These are phyloP conservation scores for Hansenula sp. DNA, from an alignment of 1,139 yeast species.

Conservation along the genomic window DNA sequence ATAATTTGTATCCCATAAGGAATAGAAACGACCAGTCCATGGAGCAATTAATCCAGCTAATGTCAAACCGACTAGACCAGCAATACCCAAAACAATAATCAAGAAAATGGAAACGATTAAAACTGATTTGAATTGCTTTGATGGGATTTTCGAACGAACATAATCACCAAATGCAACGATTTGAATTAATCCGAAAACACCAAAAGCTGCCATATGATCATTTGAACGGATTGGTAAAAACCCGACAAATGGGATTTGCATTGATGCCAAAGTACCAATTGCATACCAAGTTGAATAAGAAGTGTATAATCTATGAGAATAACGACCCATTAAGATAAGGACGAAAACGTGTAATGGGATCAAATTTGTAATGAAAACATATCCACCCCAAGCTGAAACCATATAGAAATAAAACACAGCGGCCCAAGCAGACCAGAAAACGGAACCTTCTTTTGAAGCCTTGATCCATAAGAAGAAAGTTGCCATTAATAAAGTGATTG, in stretches of 20 bases:
- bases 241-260: slow-evolving; percentile 99
- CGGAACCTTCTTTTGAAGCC: slow-evolving; percentile 86
- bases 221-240: slow-evolving; percentile 94
- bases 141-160: slow-evolving; percentile 68
- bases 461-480: slow-evolving; percentile 96
- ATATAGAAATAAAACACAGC: slow-evolving; percentile 93
- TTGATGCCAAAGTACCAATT: slow-evolving; percentile 91
- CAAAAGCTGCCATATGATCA: slow-evolving; percentile 98
- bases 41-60: slow-evolving; percentile 95
- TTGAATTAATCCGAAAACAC: slow-evolving; percentile 94
- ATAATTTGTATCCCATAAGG: slow-evolving; percentile 96
- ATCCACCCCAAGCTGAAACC: slow-evolving; percentile 99
- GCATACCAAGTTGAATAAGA: slow-evolving; percentile 97
- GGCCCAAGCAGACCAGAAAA: slow-evolving; percentile 77
- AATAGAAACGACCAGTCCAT: slow-evolving; percentile 99
- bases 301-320: slow-evolving; percentile 75
- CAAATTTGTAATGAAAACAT: slow-evolving; percentile 95
- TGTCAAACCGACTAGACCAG: slow-evolving; percentile 74
- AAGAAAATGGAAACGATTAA: slow-evolving; percentile 56
- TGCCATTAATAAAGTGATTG: slow-evolving; percentile 92
- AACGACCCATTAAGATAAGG: slow-evolving; percentile 90
- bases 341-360: slow-evolving; percentile 95
- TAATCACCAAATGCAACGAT: slow-evolving; percentile 85
- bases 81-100: slow-evolving; percentile 59
- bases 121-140: slow-evolving; percentile 71